phyloP scores from a whole-genome alignment of 2,329 filamentous ascomycete species.

The Metarhizium sp. region DNA sequence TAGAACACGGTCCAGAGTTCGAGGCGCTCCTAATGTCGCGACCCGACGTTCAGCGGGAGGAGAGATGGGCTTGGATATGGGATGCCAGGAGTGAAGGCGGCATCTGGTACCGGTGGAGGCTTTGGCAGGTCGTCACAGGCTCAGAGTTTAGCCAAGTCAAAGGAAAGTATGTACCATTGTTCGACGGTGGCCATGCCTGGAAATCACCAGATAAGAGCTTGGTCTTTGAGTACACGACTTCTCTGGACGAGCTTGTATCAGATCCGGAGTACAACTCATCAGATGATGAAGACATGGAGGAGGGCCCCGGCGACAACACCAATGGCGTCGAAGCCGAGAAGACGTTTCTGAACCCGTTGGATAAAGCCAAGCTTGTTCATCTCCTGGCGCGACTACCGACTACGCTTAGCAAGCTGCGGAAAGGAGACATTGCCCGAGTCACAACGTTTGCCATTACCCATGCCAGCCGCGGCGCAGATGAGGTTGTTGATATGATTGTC shows the following conservation, averaged over 20 bases:
- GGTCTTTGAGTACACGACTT: constrained; percentile 72
- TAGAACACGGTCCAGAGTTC: constrained; percentile 76
- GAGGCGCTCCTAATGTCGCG: constrained; percentile 87
- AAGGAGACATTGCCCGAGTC: constrained; percentile 77
- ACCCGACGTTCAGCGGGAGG: constrained; percentile 72
- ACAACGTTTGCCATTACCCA: constrained; percentile 86
- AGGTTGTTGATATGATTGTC: constrained; percentile 83
- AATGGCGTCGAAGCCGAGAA: constrained; percentile 38
- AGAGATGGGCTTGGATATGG: constrained; percentile 93
- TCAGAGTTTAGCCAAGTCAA: constrained; percentile 35
- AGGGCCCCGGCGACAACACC: constrained; percentile 43
- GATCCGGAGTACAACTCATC: constrained; percentile 81
- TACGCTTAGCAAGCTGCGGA: constrained; percentile 62
- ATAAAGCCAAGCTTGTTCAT: constrained; percentile 76
- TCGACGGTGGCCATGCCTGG: constrained; percentile 73
- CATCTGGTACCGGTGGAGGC: constrained; percentile 84
- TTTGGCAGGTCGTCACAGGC: constrained; percentile 80
- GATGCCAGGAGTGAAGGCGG: constrained; percentile 70
- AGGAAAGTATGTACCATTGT: constrained; percentile 53
- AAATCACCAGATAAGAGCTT: constrained; percentile 59
- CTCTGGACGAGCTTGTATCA: constrained; percentile 68
- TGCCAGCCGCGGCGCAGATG: constrained; percentile 73
- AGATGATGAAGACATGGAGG: constrained; percentile 67
- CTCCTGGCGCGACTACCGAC: constrained; percentile 76
- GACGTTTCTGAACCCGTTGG: constrained; percentile 69